phyloP scores from a whole-genome alignment of 1,139 yeast species.

The Suhomyces panamericanus region DNA sequence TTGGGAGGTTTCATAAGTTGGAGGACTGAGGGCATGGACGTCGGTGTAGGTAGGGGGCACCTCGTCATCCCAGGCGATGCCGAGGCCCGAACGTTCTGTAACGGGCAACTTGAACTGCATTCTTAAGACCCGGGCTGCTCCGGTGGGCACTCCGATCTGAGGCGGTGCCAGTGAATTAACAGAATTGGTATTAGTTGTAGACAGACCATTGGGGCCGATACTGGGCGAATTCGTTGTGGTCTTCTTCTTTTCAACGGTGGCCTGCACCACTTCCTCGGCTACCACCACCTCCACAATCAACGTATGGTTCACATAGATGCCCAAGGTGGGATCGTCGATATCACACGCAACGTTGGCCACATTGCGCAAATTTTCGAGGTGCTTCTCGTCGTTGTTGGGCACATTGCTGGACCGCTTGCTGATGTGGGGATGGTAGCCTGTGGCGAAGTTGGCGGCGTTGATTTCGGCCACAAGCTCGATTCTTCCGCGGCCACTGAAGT shows the following conservation, averaged over 20 bases:
- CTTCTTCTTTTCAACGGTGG: conserved; percentile 19
- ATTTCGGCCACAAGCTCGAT: conserved; percentile 77
- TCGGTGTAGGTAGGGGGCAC: conserved; percentile 96
- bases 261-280: conserved; percentile 76
- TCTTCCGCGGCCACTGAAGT: conserved; percentile 71
- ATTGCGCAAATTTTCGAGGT: conserved; percentile 31
- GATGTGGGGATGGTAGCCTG: conserved; percentile 49
- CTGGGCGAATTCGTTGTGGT: conserved; percentile 20
- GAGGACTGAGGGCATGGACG: conserved; percentile 81
- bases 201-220: conserved; percentile 5
- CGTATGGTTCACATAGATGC: conserved; percentile 72
- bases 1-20: conserved; percentile 54
- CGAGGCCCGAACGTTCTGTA: conserved; percentile 91
- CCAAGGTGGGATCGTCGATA: conserved; percentile 77
- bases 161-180: conserved; percentile 18
- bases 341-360: conserved; percentile 75
- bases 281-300: conserved; percentile 86
- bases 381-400: conserved; percentile 23
- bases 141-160: conserved; percentile 75
- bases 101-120: conserved; percentile 86
- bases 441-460: conserved; percentile 54
- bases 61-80: conserved; percentile 98
- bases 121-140: conserved; percentile 89
- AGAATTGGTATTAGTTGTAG: conserved; percentile 8
- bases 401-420: conserved; percentile 31